Evolutionary conservation across 495 filamentous ascomycete genomes (phyloP), one percentile per base, ranked within the genome.

Genomic region (Tuber calosporum): DNA sequence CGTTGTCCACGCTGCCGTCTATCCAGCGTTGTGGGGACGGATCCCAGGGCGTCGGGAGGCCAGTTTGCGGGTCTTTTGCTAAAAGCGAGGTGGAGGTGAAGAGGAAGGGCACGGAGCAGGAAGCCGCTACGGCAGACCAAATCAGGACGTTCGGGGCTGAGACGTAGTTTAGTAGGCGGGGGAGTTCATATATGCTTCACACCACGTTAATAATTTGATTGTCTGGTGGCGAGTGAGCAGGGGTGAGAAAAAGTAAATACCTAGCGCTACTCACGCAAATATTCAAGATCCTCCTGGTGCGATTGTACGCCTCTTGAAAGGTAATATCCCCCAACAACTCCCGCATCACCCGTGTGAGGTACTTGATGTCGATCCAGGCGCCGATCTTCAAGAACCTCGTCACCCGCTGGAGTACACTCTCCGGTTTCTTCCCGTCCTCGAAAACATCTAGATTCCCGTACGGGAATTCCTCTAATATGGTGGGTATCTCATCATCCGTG

Each of bases 41-140:
- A 78, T 93, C 93, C 94, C 94, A 97, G 0, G 90, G 90, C 19
- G 88, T 86, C 17, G 91, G 87, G 75, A 90, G 87, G 22, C 92
- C 92, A 3, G 92, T 96, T 72, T 88, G 83, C 1, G 92, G 92
- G 77, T 97, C 91, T 79, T 96, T 96, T n/a, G 93, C 89, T 72
- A 95, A 86, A 20, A 97, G 81, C 3, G 88, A 87, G 20, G 87
- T 90, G 0, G 93, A 87, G 13, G 89, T 87, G 80, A 96, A 97
- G 58, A 97, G 84, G n/a, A 94, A 83, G 0, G 94, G 94, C 1
- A 98, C 92, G 0, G 94, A 95, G 80, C 94, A 98, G 6, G 94
- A 98, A 7, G 94, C 94, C 34, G 92, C 91, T 53, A 98, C 94
- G 67, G 94, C 94, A 71, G 94, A 97, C 94, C 93, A 97, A 68